A percentile compares a stretch with the other conserved stretches of the same genome.
phyloP scores from a whole-genome alignment of 257 asterid genomes.

The Gentiana macrophylla region DNA sequence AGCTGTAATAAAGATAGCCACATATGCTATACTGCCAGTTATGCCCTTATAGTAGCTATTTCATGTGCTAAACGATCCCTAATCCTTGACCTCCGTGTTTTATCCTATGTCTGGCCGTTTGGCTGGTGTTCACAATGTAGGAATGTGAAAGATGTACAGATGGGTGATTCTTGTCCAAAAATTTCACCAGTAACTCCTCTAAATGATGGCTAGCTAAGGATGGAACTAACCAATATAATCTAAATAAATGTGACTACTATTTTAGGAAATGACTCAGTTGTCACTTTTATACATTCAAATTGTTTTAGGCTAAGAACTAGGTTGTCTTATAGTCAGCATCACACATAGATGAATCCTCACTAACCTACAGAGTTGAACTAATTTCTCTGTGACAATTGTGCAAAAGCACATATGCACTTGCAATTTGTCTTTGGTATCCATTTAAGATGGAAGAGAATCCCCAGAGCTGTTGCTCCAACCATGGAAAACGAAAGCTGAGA shows the following conservation, averaged over 20 bases:
- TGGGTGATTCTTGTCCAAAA: slow-evolving; percentile 8
- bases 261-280: neutral
- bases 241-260: neutral
- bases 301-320: no score
- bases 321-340: no score
- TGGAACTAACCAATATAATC: neutral
- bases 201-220: neutral
- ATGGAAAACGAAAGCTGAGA: no score
- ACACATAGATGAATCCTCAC: no score
- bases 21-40: slow-evolving; percentile 30
- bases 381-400: no score
- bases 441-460: no score
- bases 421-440: no score
- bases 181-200: neutral
- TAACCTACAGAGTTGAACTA: no score
- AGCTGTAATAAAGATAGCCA: slow-evolving; percentile 45
- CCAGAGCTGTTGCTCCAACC: no score
- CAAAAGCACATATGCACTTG: no score
- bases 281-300: neutral
- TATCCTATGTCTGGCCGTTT: slow-evolving; percentile 11
- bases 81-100: neutral
- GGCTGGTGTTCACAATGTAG: slow-evolving; percentile 28
- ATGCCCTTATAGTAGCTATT: slow-evolving; percentile 24
- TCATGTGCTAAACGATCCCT: slow-evolving; percentile 10
- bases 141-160: slow-evolving; percentile 21